Conservation (phyloP, 768 basidiomycete species). For the Lactarius pseudohatsudake region DNA sequence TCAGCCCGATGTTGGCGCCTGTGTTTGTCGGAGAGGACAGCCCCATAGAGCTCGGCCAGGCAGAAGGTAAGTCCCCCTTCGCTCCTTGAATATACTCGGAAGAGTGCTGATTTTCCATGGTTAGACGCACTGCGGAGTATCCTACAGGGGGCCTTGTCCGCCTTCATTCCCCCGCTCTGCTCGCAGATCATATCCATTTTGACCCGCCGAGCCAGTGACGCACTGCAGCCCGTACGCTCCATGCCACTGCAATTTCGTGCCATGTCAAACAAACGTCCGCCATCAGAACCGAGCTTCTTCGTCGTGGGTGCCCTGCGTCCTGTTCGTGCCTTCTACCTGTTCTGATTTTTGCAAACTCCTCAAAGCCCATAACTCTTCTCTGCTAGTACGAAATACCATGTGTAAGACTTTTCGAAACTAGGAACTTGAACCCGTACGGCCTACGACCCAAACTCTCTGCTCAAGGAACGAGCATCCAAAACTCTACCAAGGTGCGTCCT, state of each 20-base stretch:
- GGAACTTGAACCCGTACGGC: neutral
- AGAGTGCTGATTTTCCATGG: neutral
- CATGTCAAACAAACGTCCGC: slow-evolving; percentile 68
- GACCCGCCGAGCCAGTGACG: slow-evolving; percentile 79
- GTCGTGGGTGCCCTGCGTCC: slow-evolving; percentile 79
- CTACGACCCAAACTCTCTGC: neutral
- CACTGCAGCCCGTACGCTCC: slow-evolving; percentile 78
- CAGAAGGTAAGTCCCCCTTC: slow-evolving; percentile 50
- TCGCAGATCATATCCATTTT: slow-evolving; percentile 69
- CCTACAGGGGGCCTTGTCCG: slow-evolving; percentile 46
- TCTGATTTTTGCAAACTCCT: neutral
- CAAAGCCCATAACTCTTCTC: too few species aligned
- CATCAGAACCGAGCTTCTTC: slow-evolving; percentile 85
- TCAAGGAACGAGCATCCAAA: neutral
- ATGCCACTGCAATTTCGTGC: slow-evolving; percentile 91
- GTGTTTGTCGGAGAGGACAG: slow-evolving; percentile 34
- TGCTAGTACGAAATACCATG: too few species aligned
- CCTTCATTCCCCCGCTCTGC: slow-evolving; percentile 57
- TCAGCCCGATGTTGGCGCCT: slow-evolving; percentile 60
- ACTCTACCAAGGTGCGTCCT: slow-evolving; percentile 2
- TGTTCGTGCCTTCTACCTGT: slow-evolving; percentile 57
- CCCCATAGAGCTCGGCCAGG: slow-evolving; percentile 34
- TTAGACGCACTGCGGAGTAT: slow-evolving; percentile 58
- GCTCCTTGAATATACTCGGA: neutral
- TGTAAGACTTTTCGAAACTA: neutral